These are phyloP conservation scores for Tieghemiomyces parasiticus DNA, from an alignment of 192 early-diverging fungal genomes.

Conservation along the genomic window DNA sequence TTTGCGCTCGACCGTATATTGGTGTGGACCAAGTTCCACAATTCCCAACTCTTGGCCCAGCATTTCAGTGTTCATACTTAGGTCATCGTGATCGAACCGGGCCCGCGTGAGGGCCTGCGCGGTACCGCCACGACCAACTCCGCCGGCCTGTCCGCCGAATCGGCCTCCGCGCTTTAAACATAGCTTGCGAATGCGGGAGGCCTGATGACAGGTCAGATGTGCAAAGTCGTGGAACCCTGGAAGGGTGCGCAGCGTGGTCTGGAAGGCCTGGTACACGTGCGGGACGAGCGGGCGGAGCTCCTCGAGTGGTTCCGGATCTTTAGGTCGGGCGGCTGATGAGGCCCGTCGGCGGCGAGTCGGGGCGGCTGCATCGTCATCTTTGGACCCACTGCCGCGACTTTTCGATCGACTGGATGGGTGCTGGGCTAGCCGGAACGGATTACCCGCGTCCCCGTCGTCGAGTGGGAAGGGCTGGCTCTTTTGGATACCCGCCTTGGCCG, in stretches of 20 bases:
- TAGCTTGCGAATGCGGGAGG: neutral
- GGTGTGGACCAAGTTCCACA: conserved; percentile 6
- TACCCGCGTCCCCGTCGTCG: too few relatives aligned
- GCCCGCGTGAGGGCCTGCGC: neutral
- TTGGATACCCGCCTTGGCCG: too few relatives aligned
- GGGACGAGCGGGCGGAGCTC: too few relatives aligned
- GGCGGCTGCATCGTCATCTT: too few relatives aligned
- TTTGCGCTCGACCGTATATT: conserved; percentile 7
- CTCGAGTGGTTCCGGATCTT: too few relatives aligned
- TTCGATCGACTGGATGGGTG: too few relatives aligned
- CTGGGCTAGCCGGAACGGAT: too few relatives aligned
- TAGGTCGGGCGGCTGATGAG: too few relatives aligned
- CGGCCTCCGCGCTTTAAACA: conserved; percentile 1
- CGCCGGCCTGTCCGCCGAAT: neutral
- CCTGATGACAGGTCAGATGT: neutral
- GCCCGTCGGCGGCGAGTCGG: too few relatives aligned
- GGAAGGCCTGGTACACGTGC: too few relatives aligned
- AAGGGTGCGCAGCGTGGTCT: neutral
- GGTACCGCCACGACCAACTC: neutral
- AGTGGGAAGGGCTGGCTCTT: too few relatives aligned
- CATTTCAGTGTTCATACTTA: conserved; percentile 11
- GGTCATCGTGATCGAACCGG: conserved; percentile 2
- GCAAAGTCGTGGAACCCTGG: neutral
- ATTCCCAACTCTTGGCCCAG: conserved; percentile 9
- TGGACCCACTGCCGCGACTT: too few relatives aligned